Conservation (phyloP, 2,329 filamentous ascomycete genomes). For the Neofusicoccum cordaticola region DNA sequence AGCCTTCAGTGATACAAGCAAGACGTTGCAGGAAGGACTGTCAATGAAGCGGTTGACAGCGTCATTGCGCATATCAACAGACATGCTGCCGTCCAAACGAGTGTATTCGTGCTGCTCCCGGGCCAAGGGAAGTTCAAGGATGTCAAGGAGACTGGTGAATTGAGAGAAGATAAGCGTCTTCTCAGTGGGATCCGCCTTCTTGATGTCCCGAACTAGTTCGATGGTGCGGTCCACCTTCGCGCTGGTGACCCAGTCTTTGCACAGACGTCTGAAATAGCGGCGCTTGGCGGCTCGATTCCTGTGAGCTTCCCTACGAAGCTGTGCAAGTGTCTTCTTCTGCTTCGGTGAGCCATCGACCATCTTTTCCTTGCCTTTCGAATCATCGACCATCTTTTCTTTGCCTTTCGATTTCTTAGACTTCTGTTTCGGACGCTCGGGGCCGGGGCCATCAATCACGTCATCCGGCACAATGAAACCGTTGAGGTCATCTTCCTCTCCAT, state of each 20-base stretch:
- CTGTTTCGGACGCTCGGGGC: constrained; percentile 19
- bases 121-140: constrained; percentile 69
- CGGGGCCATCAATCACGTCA: constrained; percentile 25
- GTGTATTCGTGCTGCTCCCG: constrained; percentile 58
- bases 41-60: constrained; percentile 68
- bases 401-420: constrained; percentile 21
- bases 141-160: constrained; percentile 74
- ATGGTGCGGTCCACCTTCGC: constrained; percentile 71
- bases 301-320: constrained; percentile 65
- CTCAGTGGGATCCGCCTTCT: constrained; percentile 53
- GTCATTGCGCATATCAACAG: constrained; percentile 61
- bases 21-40: constrained; percentile 59
- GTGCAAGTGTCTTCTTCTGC: constrained; percentile 50
- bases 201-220: constrained; percentile 58
- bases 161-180: constrained; percentile 83
- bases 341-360: constrained; percentile 30
- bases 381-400: constrained; percentile 25
- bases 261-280: constrained; percentile 67
- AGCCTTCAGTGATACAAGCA: constrained; percentile 76
- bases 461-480: constrained; percentile 32
- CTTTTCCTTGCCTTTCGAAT: constrained; percentile 22
- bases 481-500: constrained; percentile 39
- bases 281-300: constrained; percentile 64
- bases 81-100: constrained; percentile 78
- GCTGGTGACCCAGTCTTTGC: constrained; percentile 68